These are phyloP conservation scores for Sordaria brevicollis DNA, from an alignment of 495 filamentous ascomycete species.

Conservation along the genomic window DNA sequence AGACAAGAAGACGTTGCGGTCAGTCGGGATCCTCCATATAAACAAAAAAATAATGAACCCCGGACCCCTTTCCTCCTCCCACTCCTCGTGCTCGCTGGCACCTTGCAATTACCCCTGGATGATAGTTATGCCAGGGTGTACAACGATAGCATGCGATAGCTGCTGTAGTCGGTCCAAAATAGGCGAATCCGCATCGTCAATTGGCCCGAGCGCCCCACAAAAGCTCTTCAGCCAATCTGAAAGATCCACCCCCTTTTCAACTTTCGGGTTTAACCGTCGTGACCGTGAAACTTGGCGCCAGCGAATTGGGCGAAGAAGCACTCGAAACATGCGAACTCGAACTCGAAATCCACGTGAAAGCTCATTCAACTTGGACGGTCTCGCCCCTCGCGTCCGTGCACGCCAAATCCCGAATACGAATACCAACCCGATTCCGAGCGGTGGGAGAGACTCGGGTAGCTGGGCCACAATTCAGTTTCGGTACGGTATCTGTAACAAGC, in stretches of 20 bases:
- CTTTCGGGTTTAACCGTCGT: background rate
- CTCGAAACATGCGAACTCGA: slow-evolving; percentile 1
- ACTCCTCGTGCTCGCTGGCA: background rate
- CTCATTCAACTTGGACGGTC: background rate
- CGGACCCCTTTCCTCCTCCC: background rate
- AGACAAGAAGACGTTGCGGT: background rate
- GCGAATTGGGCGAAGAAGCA: background rate
- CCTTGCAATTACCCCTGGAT: background rate
- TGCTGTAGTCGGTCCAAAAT: background rate
- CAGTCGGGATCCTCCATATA: background rate
- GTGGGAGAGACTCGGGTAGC: background rate
- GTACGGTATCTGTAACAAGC: background rate
- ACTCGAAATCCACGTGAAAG: background rate
- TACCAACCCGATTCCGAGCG: background rate
- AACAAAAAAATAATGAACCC: background rate
- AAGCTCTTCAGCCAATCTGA: background rate
- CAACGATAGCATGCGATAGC: background rate
- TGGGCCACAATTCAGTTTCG: background rate
- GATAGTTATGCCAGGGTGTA: slow-evolving; percentile 1
- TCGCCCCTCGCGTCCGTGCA: background rate
- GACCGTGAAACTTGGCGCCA: background rate
- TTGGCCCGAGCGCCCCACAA: background rate
- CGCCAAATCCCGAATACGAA: slow-evolving; percentile 5
- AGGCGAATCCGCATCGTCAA: slow-evolving; percentile 1
- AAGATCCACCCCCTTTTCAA: background rate